Conservation (phyloP, 495 filamentous ascomycete species). For the Xylaria palmicola region DNA sequence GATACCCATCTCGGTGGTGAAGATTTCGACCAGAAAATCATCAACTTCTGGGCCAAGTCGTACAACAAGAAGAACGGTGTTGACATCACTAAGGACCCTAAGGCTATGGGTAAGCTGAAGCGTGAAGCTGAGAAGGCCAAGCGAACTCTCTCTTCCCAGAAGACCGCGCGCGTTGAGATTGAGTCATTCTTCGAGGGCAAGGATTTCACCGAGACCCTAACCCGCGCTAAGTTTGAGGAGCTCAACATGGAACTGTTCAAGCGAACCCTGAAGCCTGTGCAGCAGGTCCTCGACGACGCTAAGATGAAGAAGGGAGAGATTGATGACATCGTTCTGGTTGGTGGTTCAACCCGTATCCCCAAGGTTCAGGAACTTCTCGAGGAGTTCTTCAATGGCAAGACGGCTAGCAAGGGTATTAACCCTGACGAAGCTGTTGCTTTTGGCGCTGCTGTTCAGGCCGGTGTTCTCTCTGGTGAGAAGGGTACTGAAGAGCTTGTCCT, state of each 20-base stretch:
- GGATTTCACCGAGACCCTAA: constrained; percentile 98
- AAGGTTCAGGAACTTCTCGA: constrained; percentile 94
- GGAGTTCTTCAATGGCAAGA: constrained; percentile 93
- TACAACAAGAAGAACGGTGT: constrained; percentile 99
- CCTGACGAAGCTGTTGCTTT: constrained; percentile 98
- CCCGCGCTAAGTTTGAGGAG: constrained; percentile 99
- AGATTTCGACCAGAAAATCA: constrained; percentile 98
- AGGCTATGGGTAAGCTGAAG: constrained; percentile 99
- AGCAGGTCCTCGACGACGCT: constrained; percentile 92
- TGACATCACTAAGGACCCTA: constrained; percentile 90
- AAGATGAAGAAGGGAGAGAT: constrained; percentile 86
- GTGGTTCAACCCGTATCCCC: constrained; percentile 94
- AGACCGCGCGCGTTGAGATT: constrained; percentile 97
- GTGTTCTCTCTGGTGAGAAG: constrained; percentile 86
- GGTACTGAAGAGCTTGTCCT: constrained; percentile 78
- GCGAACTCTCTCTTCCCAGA: constrained; percentile 97
- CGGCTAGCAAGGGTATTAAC: constrained; percentile 97
- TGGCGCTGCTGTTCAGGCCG: constrained; percentile 95
- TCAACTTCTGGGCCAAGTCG: constrained; percentile 94
- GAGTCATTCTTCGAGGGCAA: constrained; percentile 96
- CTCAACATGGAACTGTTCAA: constrained; percentile 98
- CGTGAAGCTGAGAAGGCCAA: constrained; percentile 99
- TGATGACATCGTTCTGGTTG: constrained; percentile 86
- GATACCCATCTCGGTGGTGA: constrained; percentile 99
- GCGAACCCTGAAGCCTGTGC: constrained; percentile 97